Evolutionary conservation across 2,329 filamentous ascomycete genomes (phyloP).

Genomic region (Trichoderma afroharzianum): DNA sequence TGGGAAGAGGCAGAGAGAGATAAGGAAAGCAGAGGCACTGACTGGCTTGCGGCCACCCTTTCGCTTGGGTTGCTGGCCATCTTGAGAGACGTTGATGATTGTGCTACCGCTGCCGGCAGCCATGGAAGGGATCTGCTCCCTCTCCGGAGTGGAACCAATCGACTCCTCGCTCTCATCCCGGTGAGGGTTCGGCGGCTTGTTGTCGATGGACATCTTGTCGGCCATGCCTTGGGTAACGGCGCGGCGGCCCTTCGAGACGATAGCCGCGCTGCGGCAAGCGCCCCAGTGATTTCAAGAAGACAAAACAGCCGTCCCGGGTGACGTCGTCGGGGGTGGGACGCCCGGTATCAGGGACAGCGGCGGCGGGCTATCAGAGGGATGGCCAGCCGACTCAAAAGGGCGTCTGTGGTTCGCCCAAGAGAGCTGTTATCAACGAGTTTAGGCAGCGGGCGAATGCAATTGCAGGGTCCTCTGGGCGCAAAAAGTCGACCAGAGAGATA

Average conservation of each 20-base stretch:
- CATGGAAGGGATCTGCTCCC: constrained; percentile 41
- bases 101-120: constrained; percentile 29
- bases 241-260: constrained; percentile 29
- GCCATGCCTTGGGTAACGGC: constrained; percentile 53
- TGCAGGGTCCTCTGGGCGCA: constrained; percentile 18
- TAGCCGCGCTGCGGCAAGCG: constrained; percentile 37
- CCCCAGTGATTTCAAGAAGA: constrained; percentile 28
- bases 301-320: constrained; percentile 35
- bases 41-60: constrained; percentile 98
- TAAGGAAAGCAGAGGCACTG: constrained; percentile 43
- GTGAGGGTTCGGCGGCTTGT: constrained; percentile 34
- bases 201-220: constrained; percentile 64
- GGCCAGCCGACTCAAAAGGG: background rate
- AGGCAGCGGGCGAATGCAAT: constrained; percentile 15
- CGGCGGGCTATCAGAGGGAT: constrained; percentile 12
- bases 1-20: background rate
- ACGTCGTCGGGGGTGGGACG: constrained; percentile 30
- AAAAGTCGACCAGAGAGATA: constrained; percentile 28
- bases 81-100: constrained; percentile 38
- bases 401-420: constrained; percentile 13
- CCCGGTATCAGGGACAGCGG: constrained; percentile 20
- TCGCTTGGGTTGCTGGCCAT: constrained; percentile 73
- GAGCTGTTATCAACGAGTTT: constrained; percentile 6
- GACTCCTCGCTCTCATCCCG: constrained; percentile 61
- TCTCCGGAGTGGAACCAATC: constrained; percentile 57